phyloP scores from a whole-genome alignment of 495 filamentous ascomycete species.

The Neurospora sp. region DNA sequence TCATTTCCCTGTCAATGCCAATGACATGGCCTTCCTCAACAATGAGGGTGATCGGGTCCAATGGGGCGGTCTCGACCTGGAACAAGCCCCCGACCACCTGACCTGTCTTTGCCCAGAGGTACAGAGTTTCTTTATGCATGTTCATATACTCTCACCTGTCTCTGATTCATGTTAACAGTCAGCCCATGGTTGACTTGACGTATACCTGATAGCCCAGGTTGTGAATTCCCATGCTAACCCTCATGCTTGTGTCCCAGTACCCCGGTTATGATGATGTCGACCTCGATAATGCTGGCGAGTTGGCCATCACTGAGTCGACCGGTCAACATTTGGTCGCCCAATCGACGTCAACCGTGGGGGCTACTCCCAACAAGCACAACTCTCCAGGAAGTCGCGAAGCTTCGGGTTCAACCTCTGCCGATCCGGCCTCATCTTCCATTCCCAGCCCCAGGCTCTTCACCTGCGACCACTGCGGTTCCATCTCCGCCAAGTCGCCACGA shows the following conservation, averaged over 20 bases:
- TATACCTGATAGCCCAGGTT: background rate
- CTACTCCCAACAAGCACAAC: rapidly evolving
- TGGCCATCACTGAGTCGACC: too few relatives aligned
- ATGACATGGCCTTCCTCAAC: background rate
- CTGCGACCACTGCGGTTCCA: background rate
- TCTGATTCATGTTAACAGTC: background rate
- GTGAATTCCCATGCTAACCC: background rate
- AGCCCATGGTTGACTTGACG: background rate
- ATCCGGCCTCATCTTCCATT: background rate
- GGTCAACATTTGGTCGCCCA: background rate
- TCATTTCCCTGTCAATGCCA: background rate
- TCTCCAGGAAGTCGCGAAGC: background rate
- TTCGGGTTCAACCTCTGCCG: background rate
- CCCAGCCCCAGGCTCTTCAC: background rate
- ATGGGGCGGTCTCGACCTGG: background rate
- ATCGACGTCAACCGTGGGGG: background rate
- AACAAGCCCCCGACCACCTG: background rate
- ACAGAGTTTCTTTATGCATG: background rate
- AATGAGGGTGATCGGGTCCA: rapidly evolving
- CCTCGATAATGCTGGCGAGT: background rate
- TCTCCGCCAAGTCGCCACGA: background rate
- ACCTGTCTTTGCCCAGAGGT: background rate
- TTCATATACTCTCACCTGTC: background rate
- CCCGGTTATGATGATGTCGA: background rate
- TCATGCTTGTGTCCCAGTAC: background rate